Conservation (phyloP, 331 rosid species). For the Rhamnella rubrinervis region DNA sequence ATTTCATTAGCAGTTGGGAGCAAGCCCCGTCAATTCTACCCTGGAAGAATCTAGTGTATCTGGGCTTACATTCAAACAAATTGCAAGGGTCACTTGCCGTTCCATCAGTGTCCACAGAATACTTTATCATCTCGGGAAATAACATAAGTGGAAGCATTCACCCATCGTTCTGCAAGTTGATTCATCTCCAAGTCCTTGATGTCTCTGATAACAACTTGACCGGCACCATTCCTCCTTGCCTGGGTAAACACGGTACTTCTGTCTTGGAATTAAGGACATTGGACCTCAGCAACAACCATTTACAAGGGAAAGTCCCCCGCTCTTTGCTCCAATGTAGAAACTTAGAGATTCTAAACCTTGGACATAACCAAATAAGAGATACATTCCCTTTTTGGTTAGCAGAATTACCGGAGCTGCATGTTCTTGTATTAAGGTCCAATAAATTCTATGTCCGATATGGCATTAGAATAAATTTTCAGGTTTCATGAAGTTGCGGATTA, state of each 20-base stretch:
- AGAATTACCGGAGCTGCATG: no score
- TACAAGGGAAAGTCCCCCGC: not conserved
- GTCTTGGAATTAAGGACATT: not conserved
- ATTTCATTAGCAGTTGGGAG: slow-evolving; percentile 13
- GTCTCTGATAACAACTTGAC: slow-evolving; percentile 8
- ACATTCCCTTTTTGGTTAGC: no score
- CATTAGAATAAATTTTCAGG: no score
- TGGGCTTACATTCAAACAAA: not conserved
- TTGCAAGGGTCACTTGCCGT: not conserved
- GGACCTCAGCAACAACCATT: not conserved
- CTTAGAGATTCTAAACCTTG: no score
- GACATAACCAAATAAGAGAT: no score
- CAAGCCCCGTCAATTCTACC: not conserved
- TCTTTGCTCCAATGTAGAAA: no score
- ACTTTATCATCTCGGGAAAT: slow-evolving; percentile 19
- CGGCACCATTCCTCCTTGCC: slow-evolving; percentile 1
- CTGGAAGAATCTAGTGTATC: accelerated
- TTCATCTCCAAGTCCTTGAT: slow-evolving; percentile 2
- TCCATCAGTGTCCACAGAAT: not conserved
- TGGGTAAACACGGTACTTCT: not conserved
- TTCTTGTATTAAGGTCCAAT: no score
- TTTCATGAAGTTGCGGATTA: no score
- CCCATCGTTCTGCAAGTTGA: slow-evolving; percentile 6
- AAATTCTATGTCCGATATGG: no score
- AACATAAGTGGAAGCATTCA: slow-evolving; percentile 6